Base-by-base conservation (phyloP, 805 yeast species). In the Yamadazyma ubonensis region DNA sequence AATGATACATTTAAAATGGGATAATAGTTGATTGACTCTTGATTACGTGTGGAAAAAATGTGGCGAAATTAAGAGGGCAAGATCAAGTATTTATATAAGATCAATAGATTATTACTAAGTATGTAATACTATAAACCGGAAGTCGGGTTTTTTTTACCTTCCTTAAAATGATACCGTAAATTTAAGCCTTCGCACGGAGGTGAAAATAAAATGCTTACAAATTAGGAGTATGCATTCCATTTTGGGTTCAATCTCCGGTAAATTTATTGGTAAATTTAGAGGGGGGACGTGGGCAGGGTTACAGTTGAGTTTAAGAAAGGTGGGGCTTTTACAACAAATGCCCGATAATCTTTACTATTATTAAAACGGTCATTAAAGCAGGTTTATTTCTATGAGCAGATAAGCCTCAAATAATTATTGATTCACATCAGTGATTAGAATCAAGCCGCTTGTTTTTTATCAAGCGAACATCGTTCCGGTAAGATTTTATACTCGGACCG, bases 221-320 rank as follows among this genome's bases (percentile, higher is more conserved):
- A 32, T 32, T 7, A 32, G 22, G 5, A n/a, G n/a, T 3, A 10
- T 23, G 11, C 5, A 4, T 32, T 32, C 35, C 35, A 4, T 11
- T 14, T 32, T 32, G n/a, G 35, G 35, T 6, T 15, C 12, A 32
- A 32, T 32, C 27, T 21, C 35, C 35, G 35, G 12, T 30, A 18
- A 19, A 8, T 11, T 17, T 14, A 9, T 18, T 6, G 18, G 6
- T 5, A 7, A n/a, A 23, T n/a, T n/a, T 28, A 19, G 18, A 3
- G 8, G 7, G 18, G 18, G 31, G 18, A 28, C 31, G 31, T 14
- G 31, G 31, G 19, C 19, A 28, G 31, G 15, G 19, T 10, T 6
- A 23, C 26, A 23, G n/a, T 10, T 4, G 26, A 12, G 12, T 10
- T 23, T 10, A 12, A 23, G 12, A 23, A 10, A 23, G 26, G 7